These are phyloP conservation scores for Beauveria varroae DNA, from an alignment of 2,329 filamentous ascomycete species.

Conservation along the genomic window DNA sequence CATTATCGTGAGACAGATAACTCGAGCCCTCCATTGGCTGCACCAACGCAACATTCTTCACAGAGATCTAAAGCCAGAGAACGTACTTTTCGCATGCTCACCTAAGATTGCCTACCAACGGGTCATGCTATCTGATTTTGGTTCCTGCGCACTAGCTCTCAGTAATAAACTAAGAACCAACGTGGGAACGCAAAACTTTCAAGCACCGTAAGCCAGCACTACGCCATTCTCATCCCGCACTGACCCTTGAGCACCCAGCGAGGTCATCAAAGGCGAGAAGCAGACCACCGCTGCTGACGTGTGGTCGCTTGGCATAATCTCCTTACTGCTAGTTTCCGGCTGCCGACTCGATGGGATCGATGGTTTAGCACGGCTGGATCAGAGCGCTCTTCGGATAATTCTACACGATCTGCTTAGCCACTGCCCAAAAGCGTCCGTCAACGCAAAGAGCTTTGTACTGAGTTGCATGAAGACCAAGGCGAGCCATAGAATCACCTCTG, in stretches of 20 bases:
- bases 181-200: constrained; percentile 40
- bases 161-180: constrained; percentile 35
- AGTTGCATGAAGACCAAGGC: constrained; percentile 24
- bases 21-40: constrained; percentile 38
- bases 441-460: constrained; percentile 23
- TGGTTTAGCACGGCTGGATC: constrained; percentile 22
- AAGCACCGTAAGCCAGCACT: constrained; percentile 38
- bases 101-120: constrained; percentile 35
- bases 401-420: constrained; percentile 13
- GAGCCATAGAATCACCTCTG: constrained; percentile 20
- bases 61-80: constrained; percentile 48
- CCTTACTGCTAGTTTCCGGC: constrained; percentile 28
- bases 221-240: not conserved
- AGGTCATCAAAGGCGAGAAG: constrained; percentile 12
- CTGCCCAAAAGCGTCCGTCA: constrained; percentile 15
- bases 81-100: constrained; percentile 41
- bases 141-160: constrained; percentile 36
- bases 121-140: constrained; percentile 46
- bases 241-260: constrained; percentile 9
- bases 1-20: constrained; percentile 40
- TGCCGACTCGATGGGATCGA: constrained; percentile 15
- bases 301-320: constrained; percentile 44
- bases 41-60: constrained; percentile 44
- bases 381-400: constrained; percentile 18
- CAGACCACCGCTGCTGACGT: constrained; percentile 39